Base-by-base conservation (phyloP, 345 rosid species). In the Iberis pinnata region DNA sequence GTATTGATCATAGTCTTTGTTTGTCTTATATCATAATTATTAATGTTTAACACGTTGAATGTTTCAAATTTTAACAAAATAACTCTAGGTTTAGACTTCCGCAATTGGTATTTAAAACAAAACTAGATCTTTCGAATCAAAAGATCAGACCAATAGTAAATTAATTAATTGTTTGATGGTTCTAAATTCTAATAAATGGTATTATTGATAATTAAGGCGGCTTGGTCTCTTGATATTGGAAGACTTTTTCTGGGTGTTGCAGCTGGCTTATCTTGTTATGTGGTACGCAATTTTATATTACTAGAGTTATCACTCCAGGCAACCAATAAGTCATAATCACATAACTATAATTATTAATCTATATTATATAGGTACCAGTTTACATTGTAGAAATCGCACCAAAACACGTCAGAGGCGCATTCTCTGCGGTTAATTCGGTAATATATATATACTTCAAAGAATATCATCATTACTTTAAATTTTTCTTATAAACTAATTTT, bases 351-450 rank as follows among this genome's bases (percentile, higher is more conserved):
- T 5, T 22, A 29, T 3, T 50, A 43, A 43, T 19, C 37, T 12
- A 22, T 4, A 26, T 43, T 29, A 17, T 29, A 20, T 36, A 89
- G 95, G 88, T 80, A 24, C 95, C 95, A 0, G 43, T 89, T 18
- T 89, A 75, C 69, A 82, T 89, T 53, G 97, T 93, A 45, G 97
- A 89, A 76, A 71, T 89, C 16, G 78, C 97, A 9, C 95, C 95
- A 9, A 83, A 80, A 68, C 61, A 75, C 32, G 56, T 81, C 32
- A 70, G 95, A 51, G 95, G 97, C 70, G 80, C 81, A 33, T 78
- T 81, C 66, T 80, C 95, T 12, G 68, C 97, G 2, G 71, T 75
- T 47, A 76, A 80, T 63, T 8, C 50, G 63, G 72, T 68, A 60
- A 46, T 37, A 18, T 4, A 26, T 26, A 4, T 22, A 2, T 7